These are phyloP conservation scores for Chiua virens DNA, from an alignment of 768 basidiomycete genomes.

Conservation along the genomic window DNA sequence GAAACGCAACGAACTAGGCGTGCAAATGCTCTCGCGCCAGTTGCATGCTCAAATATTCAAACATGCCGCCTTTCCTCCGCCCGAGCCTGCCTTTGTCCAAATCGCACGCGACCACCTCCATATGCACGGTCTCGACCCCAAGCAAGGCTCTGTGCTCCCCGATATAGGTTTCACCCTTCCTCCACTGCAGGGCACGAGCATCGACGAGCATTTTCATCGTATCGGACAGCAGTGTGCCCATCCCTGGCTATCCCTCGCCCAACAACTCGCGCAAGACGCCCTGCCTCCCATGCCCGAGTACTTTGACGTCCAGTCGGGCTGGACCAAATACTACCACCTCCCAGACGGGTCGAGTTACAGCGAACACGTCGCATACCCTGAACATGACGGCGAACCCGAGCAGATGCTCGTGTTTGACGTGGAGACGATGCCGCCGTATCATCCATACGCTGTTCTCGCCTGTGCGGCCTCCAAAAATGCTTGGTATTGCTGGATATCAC, in stretches of 20 bases:
- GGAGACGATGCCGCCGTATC: slow-evolving; percentile 84
- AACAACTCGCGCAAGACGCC: slow-evolving; percentile 47
- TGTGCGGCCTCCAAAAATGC: slow-evolving; percentile 78
- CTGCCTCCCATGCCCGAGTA: slow-evolving; percentile 62
- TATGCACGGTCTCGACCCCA: slow-evolving; percentile 79
- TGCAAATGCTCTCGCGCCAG: slow-evolving; percentile 83
- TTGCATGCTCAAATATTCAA: slow-evolving; percentile 84
- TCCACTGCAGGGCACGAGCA: slow-evolving; percentile 72
- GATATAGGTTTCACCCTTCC: slow-evolving; percentile 82
- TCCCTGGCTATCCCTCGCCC: slow-evolving; percentile 76
- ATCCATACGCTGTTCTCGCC: slow-evolving; percentile 85
- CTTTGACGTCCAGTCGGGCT: slow-evolving; percentile 67
- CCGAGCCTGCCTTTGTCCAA: slow-evolving; percentile 59
- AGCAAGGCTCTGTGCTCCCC: slow-evolving; percentile 77
- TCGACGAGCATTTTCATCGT: slow-evolving; percentile 87
- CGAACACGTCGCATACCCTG: slow-evolving; percentile 69
- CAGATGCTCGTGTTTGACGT: slow-evolving; percentile 88
- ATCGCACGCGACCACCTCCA: slow-evolving; percentile 81
- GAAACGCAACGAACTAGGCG: slow-evolving; percentile 86
- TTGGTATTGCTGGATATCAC: slow-evolving; percentile 97
- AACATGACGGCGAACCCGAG: slow-evolving; percentile 63
- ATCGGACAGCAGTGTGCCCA: slow-evolving; percentile 69
- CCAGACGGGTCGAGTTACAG: slow-evolving; percentile 76
- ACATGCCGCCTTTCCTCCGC: slow-evolving; percentile 60
- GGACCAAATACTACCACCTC: slow-evolving; percentile 80